Base-by-base conservation (phyloP, 2,329 filamentous ascomycete genomes). In the Pseudocercospora vitis region DNA sequence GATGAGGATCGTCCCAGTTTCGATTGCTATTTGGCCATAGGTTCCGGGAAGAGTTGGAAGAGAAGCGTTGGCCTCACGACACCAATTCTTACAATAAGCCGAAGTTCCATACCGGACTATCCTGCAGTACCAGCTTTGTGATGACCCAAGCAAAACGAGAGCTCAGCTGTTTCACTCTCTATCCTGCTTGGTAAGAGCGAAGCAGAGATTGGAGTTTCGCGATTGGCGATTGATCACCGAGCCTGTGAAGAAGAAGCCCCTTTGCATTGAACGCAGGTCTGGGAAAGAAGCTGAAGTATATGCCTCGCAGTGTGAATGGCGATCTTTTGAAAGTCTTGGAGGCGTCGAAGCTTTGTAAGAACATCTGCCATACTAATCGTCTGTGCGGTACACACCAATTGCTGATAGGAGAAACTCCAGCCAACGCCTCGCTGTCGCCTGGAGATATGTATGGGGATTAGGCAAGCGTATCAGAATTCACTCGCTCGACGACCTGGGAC, bases 1-100 rank as follows among this genome's bases (percentile, higher is more conserved):
- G 44, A 70, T 64, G 47, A 71, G 63, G 16, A 68, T 69, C 9
- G 65, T 69, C 31, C 63, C 63, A 21, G 63, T 65, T 49, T 65
- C 63, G 46, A 65, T 65, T 31, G 63, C 63, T 23, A 58, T 58
- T 40, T 64, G 57, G 29, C 61, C 63, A 5, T 39, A 14, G 14
- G 60, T 58, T 16, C 31, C 45, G n/a, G 48, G 21, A 11, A 58
- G 33, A n/a, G 56, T 46, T 9, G 49, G 18, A 18, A 47, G 45
- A 23, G 35, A 56, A 35, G 44, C 52, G 29, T 61, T 56, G 3
- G n/a, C n/a, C 33, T 48, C 12, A 51, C 55, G 32, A 57, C 59
- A 9, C 8, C 21, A 12, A 23, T 21, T 21, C 12, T 42, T 21
- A n/a, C n/a, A n/a, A n/a, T n/a, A n/a, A n/a, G n/a, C n/a, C n/a